These are phyloP conservation scores for Komagataella pseudopastoris DNA, from an alignment of 805 yeast genomes.

Conservation along the genomic window DNA sequence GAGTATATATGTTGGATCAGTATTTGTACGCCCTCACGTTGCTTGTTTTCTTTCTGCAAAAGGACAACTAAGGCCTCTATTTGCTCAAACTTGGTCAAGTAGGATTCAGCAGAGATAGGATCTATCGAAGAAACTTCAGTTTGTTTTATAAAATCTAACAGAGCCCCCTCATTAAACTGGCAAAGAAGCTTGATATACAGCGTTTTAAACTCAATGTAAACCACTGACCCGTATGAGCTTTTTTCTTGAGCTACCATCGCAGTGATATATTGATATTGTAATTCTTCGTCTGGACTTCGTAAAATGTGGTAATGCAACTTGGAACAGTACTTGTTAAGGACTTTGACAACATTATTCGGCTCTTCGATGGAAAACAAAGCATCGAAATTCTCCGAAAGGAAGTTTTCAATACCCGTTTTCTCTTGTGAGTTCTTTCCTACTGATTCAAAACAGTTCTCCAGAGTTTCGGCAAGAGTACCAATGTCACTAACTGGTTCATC, in stretches of 20 bases:
- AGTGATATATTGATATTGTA: constrained; percentile 20
- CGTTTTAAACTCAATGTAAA: constrained; percentile 5
- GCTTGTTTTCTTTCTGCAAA: constrained; percentile 10
- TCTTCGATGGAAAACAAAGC: constrained; percentile 14
- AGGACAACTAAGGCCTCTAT: constrained; percentile 20
- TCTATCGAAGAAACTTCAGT: constrained; percentile 1
- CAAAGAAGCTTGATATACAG: constrained; percentile 16
- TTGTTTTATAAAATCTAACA: constrained; percentile 2
- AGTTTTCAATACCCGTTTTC: constrained; percentile 10
- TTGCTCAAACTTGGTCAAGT: constrained; percentile 13
- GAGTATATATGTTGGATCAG: background rate
- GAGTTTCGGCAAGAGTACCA: constrained; percentile 1
- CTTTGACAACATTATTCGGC: constrained; percentile 19
- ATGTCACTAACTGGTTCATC: background rate
- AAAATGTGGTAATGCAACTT: constrained; percentile 24
- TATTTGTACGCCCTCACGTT: constrained; percentile 16
- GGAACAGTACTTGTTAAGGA: constrained; percentile 24
- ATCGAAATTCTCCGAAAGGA: constrained; percentile 16
- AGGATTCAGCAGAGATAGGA: constrained; percentile 5
- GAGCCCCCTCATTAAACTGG: constrained; percentile 7
- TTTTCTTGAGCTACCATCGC: constrained; percentile 10
- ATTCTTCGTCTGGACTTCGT: constrained; percentile 11
- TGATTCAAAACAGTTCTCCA: constrained; percentile 11
- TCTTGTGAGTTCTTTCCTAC: constrained; percentile 6
- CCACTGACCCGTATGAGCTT: background rate